Evolutionary conservation across 352 stramenopile genomes (phyloP).

Genomic region (Phytophthora foliorum): DNA sequence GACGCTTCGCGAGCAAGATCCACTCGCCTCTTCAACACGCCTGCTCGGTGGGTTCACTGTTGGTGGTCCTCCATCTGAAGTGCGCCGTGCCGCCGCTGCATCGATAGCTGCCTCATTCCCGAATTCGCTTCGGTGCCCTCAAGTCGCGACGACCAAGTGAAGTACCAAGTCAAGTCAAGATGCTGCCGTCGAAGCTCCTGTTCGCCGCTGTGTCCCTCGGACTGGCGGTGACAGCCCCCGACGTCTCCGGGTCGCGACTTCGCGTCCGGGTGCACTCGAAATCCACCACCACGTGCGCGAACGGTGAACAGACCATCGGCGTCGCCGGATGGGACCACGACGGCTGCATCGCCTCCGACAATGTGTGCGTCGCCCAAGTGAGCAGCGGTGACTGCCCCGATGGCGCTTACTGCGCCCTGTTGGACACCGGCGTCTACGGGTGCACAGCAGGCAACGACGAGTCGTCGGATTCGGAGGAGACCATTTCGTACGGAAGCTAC

Average conservation of each 20-base stretch:
- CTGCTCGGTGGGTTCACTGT: slow-evolving; percentile 15
- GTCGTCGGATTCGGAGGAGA: slow-evolving; percentile 13
- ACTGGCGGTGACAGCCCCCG: slow-evolving; percentile 20
- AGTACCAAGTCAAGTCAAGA: slow-evolving; percentile 21
- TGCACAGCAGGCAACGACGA: slow-evolving; percentile 34
- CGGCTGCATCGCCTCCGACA: slow-evolving; percentile 34
- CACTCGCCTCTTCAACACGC: slow-evolving; percentile 5
- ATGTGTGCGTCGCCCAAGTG: slow-evolving; percentile 31
- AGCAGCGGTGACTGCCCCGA: slow-evolving; percentile 35
- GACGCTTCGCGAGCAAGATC: slow-evolving; percentile 4
- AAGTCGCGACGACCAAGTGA: slow-evolving; percentile 24
- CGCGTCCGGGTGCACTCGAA: slow-evolving; percentile 36
- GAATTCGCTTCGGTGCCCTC: slow-evolving; percentile 25
- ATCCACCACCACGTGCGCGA: slow-evolving; percentile 7
- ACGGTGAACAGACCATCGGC: slow-evolving; percentile 27
- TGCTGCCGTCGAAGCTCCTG: slow-evolving; percentile 28
- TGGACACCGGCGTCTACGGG: slow-evolving; percentile 45
- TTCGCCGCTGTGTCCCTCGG: slow-evolving; percentile 16
- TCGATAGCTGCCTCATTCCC: slow-evolving; percentile 19
- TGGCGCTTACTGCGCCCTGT: slow-evolving; percentile 36
- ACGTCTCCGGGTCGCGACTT: slow-evolving; percentile 21
- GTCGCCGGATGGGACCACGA: slow-evolving; percentile 40
- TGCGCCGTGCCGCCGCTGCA: slow-evolving; percentile 20
- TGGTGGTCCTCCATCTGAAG: neutral
- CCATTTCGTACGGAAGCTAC: neutral